phyloP scores from a whole-genome alignment of 352 stramenopile genomes.

The Phytophthora pistaciae region DNA sequence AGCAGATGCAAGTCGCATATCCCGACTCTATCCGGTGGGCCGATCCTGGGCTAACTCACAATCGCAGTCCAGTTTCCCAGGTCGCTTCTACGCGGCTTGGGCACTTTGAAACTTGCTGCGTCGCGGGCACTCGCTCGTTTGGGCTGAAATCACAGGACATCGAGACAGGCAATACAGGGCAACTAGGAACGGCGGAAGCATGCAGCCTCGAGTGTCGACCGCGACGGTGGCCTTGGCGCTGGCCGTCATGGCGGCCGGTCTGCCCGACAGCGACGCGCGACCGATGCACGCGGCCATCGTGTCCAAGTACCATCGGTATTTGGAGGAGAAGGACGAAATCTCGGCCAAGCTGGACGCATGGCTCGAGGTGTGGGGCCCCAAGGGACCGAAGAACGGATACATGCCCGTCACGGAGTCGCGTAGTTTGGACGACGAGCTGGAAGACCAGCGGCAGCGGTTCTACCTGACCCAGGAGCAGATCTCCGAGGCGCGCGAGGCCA shows the following conservation, averaged over 20 bases:
- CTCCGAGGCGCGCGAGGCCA: slow-evolving; percentile 34
- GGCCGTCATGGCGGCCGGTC: slow-evolving; percentile 17
- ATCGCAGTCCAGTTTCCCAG: slow-evolving; percentile 31
- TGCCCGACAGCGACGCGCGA: slow-evolving; percentile 33
- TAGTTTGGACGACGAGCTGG: slow-evolving; percentile 42
- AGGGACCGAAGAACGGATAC: slow-evolving; percentile 39
- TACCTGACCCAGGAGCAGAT: slow-evolving; percentile 58
- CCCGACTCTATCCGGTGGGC: slow-evolving; percentile 7
- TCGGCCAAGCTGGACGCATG: slow-evolving; percentile 52
- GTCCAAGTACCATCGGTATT: slow-evolving; percentile 62
- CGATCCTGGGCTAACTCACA: slow-evolving; percentile 41
- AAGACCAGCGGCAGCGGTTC: slow-evolving; percentile 56
- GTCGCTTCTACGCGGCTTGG: slow-evolving; percentile 31
- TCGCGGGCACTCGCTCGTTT: slow-evolving; percentile 15
- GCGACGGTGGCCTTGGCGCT: slow-evolving; percentile 27
- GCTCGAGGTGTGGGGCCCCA: slow-evolving; percentile 44
- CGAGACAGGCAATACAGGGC: slow-evolving; percentile 8
- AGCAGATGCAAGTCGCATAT: slow-evolving; percentile 27
- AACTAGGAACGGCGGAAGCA: slow-evolving; percentile 10
- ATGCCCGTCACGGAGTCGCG: slow-evolving; percentile 48
- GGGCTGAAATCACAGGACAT: slow-evolving; percentile 7
- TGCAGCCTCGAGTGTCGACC: slow-evolving; percentile 35
- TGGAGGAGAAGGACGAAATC: slow-evolving; percentile 55
- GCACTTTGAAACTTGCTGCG: slow-evolving; percentile 35
- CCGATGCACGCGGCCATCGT: slow-evolving; percentile 61